These are phyloP conservation scores for Mycena galopus DNA, from an alignment of 768 basidiomycete species.

Conservation along the genomic window DNA sequence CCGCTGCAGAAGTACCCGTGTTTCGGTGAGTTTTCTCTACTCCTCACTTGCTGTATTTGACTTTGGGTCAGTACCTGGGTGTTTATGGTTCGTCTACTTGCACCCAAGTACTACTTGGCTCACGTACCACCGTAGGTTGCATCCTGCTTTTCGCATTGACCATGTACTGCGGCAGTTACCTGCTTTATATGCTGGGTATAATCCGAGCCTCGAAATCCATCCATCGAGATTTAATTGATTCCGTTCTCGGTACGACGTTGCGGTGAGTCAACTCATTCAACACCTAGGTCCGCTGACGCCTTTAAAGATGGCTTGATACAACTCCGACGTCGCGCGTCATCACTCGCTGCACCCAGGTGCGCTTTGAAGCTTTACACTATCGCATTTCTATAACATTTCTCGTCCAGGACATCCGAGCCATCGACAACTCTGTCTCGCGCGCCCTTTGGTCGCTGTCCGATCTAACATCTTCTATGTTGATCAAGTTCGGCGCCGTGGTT, in stretches of 20 bases:
- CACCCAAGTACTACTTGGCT: background rate
- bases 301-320: conserved; percentile 61
- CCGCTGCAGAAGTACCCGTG: conserved; percentile 49
- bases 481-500: conserved; percentile 59
- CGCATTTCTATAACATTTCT: background rate
- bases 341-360: conserved; percentile 64
- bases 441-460: conserved; percentile 15
- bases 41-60: background rate
- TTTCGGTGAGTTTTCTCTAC: conserved; percentile 47
- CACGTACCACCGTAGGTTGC: conserved; percentile 33
- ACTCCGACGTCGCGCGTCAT: conserved; percentile 69
- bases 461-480: conserved; percentile 6
- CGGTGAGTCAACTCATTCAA: conserved; percentile 51
- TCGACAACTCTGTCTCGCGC: conserved; percentile 21
- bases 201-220: conserved; percentile 68
- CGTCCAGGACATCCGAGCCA: conserved; percentile 16
- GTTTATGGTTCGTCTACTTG: conserved; percentile 3
- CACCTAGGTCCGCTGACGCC: background rate
- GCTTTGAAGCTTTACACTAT: no score
- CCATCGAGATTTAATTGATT: conserved; percentile 63
- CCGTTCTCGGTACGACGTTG: conserved; percentile 71
- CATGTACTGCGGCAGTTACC: conserved; percentile 50
- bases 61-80: background rate
- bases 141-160: conserved; percentile 49
- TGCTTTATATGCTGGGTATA: conserved; percentile 60